These are phyloP conservation scores for Moniliophthora roreri DNA, from an alignment of 1,284 basidiomycete species.

Conservation along the genomic window DNA sequence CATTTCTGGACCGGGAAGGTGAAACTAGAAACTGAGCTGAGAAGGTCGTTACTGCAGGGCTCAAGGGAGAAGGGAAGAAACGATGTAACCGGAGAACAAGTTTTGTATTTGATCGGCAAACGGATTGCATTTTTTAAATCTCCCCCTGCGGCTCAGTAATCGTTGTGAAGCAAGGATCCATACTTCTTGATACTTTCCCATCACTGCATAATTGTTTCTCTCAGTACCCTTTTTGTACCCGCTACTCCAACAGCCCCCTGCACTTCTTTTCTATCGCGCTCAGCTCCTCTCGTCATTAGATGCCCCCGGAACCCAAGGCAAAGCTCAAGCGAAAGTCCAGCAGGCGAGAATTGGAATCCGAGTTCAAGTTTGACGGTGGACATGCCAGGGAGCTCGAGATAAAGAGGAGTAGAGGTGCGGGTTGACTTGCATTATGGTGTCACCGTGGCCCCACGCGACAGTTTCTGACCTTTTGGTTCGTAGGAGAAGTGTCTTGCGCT, in stretches of 20 bases:
- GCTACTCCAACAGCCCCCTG: neutral
- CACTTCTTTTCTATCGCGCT: neutral
- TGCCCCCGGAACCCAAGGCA: conserved; percentile 49
- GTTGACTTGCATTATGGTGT: conserved; percentile 1
- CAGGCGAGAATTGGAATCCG: conserved; percentile 43
- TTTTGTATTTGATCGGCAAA: no score
- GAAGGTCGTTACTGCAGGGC: no score
- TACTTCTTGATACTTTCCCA: no score
- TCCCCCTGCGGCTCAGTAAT: no score
- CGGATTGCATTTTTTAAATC: no score
- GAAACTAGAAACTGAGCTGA: no score
- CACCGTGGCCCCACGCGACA: conserved; percentile 6
- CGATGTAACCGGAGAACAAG: no score
- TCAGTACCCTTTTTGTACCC: neutral
- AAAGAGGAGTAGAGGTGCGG: conserved; percentile 47
- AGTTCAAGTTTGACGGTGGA: conserved; percentile 45
- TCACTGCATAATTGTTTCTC: neutral
- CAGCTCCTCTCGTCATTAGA: conserved; percentile 18
- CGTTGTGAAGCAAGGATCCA: no score
- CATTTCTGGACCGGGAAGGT: no score
- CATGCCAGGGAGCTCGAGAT: conserved; percentile 54
- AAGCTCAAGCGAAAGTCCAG: conserved; percentile 47
- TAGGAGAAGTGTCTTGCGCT: conserved; percentile 42
- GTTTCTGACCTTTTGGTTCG: conserved; percentile 12
- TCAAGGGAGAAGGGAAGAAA: no score